Base-by-base conservation (phyloP, 768 basidiomycete species). In the Mycena rebaudengoi region DNA sequence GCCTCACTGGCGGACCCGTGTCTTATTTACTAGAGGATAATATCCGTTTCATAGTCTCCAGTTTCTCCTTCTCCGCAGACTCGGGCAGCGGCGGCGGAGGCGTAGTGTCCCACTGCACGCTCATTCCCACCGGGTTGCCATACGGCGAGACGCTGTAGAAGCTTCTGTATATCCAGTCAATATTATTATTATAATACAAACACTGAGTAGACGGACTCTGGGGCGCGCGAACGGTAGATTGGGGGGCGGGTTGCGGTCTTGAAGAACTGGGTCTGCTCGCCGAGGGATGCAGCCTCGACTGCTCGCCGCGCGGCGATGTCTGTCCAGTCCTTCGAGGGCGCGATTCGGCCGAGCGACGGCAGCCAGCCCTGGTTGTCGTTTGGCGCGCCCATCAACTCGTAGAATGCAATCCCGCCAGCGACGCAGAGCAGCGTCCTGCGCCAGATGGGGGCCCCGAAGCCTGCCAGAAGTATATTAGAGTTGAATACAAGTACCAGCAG, bases 371-470 rank as follows among this genome's bases (percentile, higher is more conserved):
- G 5, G 25, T 91, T 86, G 37, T 90, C 85, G 29, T 76, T 78
- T 7, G 86, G 83, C 55, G 82, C 77, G 1, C 92, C 91, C 4
- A 90, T 88, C 70, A 81, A 89, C 75, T 91, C 91, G 79, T 90
- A 89, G 63, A 84, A 83, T 12, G 81, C 84, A 41, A 81, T 85
- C 41, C 77, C 82, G 10, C 81, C 77, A 40, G 88, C 60, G 14
- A 85, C 81, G 23, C 82, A 75, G 23, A 91, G 62, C 37, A 89
- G 68, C 3, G 86, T 83, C 63, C 88, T 88, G 35, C 87, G 79
- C 92, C 92, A 94, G 71, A 90, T 83, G 21, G 87, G 79, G 30
- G 84, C 85, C 26, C 78, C 75, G 72, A 94, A 94, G 29, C 84
- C 93, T 91, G 60, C 18, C 29, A 57, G 6, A 40, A 32, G 54